These are phyloP conservation scores for Phialocephala sp. DNA, from an alignment of 2,329 filamentous ascomycete genomes.

Conservation along the genomic window DNA sequence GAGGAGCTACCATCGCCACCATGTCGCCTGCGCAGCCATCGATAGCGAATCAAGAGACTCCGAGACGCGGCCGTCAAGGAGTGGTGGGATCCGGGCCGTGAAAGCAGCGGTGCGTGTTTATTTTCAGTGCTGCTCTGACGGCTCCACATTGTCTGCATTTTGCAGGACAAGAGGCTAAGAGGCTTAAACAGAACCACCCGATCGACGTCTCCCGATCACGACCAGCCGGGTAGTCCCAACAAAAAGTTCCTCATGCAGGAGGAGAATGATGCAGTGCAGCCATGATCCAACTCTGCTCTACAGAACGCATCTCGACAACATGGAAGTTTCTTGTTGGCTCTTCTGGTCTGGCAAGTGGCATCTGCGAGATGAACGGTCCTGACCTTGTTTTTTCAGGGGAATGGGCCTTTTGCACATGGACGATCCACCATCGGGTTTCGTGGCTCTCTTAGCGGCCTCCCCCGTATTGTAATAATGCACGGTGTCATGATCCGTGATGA, in stretches of 20 bases:
- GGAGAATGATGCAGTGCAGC: neutral
- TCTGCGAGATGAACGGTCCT: too few species aligned
- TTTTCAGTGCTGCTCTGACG: slow-evolving; percentile 10
- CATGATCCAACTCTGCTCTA: too few species aligned
- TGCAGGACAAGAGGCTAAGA: slow-evolving; percentile 2
- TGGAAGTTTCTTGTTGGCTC: too few species aligned
- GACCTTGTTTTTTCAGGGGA: neutral
- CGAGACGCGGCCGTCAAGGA: neutral
- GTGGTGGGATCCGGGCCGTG: slow-evolving; percentile 1
- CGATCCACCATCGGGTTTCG: slow-evolving; percentile 5
- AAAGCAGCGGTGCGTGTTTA: slow-evolving; percentile 3
- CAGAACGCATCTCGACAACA: too few species aligned
- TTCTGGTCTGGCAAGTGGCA: too few species aligned
- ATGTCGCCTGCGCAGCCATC: neutral
- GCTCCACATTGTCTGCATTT: slow-evolving; percentile 7
- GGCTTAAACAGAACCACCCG: neutral
- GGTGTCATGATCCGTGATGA: slow-evolving; percentile 11
- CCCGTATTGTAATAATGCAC: neutral
- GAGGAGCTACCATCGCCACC: neutral
- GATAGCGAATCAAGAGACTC: neutral
- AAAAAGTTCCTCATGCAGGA: slow-evolving; percentile 3
- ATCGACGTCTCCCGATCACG: neutral
- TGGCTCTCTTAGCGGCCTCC: neutral
- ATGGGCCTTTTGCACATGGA: neutral
- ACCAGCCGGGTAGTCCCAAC: neutral